Conservation (phyloP, 2,329 filamentous ascomycete genomes). For the Talaromyces piceae region DNA sequence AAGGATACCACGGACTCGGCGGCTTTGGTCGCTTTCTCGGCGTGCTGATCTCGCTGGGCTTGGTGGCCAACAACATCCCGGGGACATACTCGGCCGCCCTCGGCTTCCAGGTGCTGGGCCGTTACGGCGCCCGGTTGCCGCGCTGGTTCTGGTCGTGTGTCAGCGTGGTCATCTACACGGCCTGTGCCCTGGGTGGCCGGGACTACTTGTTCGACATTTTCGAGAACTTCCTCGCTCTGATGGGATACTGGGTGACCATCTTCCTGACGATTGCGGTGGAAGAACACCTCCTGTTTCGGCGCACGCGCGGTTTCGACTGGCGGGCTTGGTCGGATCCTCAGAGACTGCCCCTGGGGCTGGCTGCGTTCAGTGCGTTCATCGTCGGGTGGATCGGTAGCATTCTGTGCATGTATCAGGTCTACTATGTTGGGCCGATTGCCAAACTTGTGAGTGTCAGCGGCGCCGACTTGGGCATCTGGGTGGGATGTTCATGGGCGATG, state of each 20-base stretch:
- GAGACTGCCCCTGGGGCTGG: conserved; percentile 35
- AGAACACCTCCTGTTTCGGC: conserved; percentile 38
- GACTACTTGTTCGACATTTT: conserved; percentile 39
- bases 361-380: conserved; percentile 31
- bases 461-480: conserved; percentile 32
- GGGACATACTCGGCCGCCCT: conserved; percentile 40
- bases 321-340: conserved; percentile 31
- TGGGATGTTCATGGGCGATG: conserved; percentile 28
- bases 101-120: conserved; percentile 38
- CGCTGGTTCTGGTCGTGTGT: conserved; percentile 38
- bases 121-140: conserved; percentile 31
- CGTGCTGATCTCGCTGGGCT: conserved; percentile 35
- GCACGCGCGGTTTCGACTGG: conserved; percentile 31
- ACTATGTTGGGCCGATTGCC: conserved; percentile 33
- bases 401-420: conserved; percentile 35
- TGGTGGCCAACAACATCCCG: conserved; percentile 39
- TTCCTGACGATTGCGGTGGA: conserved; percentile 37
- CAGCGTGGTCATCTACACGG: conserved; percentile 34
- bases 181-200: conserved; percentile 38
- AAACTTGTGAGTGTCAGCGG: conserved; percentile 21
- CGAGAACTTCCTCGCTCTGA: conserved; percentile 39
- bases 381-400: conserved; percentile 36
- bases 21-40: conserved; percentile 38
- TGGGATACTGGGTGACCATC: conserved; percentile 41
- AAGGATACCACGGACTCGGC: conserved; percentile 20